Percentiles rank a stretch among this genome's conserved stretches.
Evolutionary conservation across 164 flowering plant species (phyloP).

Genomic region (Sedum album): DNA sequence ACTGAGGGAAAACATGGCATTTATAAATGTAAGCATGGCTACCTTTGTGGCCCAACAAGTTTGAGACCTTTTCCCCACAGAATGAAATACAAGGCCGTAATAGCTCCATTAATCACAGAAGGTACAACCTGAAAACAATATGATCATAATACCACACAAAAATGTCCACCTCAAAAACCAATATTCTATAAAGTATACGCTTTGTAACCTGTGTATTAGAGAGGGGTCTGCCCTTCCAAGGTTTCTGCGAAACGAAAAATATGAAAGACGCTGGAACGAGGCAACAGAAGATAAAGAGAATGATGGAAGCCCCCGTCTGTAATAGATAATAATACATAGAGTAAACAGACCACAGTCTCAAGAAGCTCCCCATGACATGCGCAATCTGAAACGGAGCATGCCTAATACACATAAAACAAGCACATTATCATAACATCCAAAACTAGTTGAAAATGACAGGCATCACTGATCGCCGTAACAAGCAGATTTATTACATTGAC

Average conservation of each 20-base stretch:
- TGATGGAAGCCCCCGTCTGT: conserved; percentile 62
- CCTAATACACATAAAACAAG: conserved; percentile 21
- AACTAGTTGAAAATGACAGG: neutral
- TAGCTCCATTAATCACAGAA: conserved; percentile 81
- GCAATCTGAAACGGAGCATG: conserved; percentile 79
- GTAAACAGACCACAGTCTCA: conserved; percentile 94
- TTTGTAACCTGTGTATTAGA: conserved; percentile 67
- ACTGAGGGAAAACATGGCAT: neutral
- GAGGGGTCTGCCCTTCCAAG: conserved; percentile 94
- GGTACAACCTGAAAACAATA: conserved; percentile 68
- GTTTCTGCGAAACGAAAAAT: conserved; percentile 73
- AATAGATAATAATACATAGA: conserved; percentile 67
- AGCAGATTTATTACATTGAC: neutral
- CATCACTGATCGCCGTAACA: neutral
- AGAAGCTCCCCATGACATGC: conserved; percentile 62
- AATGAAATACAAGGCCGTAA: conserved; percentile 83
- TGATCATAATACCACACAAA: neutral
- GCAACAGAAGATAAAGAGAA: conserved; percentile 71
- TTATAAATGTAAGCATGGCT: conserved; percentile 7
- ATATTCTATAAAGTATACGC: neutral
- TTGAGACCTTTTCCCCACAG: conserved; percentile 93
- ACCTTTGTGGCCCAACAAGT: conserved; percentile 90
- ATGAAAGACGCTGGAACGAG: conserved; percentile 63
- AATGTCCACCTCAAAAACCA: neutral
- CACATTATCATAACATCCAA: neutral